Evolutionary conservation across 2,329 filamentous ascomycete genomes (phyloP).

Genomic region (Dryadomyces quercivorus): DNA sequence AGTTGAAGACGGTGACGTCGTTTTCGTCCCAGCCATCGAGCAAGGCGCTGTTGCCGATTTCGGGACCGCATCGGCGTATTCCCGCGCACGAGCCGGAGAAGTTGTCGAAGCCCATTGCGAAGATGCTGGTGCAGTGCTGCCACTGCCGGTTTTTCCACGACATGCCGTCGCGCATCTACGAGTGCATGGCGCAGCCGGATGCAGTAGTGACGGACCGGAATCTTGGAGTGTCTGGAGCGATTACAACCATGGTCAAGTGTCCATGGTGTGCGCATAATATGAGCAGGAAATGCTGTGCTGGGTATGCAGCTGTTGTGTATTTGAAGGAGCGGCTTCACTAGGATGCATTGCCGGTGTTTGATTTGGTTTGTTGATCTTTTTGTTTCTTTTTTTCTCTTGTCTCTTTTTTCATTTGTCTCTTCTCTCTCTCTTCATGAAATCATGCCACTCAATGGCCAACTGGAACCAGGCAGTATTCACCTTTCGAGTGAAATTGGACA

Average conservation of each 20-base stretch:
- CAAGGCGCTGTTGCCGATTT: background rate
- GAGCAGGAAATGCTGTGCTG: slow-evolving; percentile 56
- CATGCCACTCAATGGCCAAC: background rate
- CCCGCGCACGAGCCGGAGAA: slow-evolving; percentile 7
- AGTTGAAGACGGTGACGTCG: background rate
- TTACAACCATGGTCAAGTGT: slow-evolving; percentile 52
- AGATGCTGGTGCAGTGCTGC: slow-evolving; percentile 56
- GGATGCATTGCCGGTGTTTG: background rate
- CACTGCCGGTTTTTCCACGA: slow-evolving; percentile 53
- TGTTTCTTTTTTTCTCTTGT: background rate
- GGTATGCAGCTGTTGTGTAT: slow-evolving; percentile 54
- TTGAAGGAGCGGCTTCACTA: slow-evolving; percentile 50
- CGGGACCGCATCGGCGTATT: slow-evolving; percentile 3
- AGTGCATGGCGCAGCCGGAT: slow-evolving; percentile 50
- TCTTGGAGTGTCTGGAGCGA: slow-evolving; percentile 40
- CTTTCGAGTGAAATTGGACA: background rate
- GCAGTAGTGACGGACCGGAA: slow-evolving; percentile 37
- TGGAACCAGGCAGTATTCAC: background rate
- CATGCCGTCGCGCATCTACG: slow-evolving; percentile 51
- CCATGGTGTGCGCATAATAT: slow-evolving; percentile 64
- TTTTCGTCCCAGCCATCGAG: background rate
- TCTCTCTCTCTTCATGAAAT: background rate
- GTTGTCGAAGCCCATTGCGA: slow-evolving; percentile 28
- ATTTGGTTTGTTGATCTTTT: background rate
- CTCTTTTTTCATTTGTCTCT: background rate